Evolutionary conservation across 176 grass and related monocot species (phyloP).

Genomic region (Musa schizocarpa): DNA sequence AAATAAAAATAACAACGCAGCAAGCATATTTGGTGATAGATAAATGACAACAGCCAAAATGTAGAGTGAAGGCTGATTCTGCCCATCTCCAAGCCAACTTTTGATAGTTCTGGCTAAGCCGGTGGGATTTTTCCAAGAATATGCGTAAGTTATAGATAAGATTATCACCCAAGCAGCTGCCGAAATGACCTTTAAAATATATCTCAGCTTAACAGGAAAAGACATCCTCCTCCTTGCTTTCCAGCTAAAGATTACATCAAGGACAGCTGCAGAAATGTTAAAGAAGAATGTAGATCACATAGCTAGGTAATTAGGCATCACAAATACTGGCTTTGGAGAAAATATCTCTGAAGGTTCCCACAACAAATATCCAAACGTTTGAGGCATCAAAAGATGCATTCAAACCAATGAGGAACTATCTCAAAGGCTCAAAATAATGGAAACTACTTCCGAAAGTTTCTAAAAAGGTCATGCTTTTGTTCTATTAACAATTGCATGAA

Average conservation of each 20-base stretch:
- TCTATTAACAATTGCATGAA: background rate
- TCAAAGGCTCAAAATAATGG: too few species aligned
- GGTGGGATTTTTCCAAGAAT: slow-evolving; percentile 64
- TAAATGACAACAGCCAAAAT: slow-evolving; percentile 76
- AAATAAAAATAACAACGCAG: slow-evolving; percentile 59
- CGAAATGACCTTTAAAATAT: slow-evolving; percentile 72
- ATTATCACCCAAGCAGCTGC: slow-evolving; percentile 87
- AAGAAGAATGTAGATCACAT: background rate
- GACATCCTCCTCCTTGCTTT: slow-evolving; percentile 98
- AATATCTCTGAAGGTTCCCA: background rate
- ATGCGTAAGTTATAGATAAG: slow-evolving; percentile 82
- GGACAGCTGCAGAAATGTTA: slow-evolving; percentile 45
- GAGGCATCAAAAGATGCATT: background rate
- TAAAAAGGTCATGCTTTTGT: background rate
- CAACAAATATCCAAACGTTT: background rate
- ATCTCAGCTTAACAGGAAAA: slow-evolving; percentile 73
- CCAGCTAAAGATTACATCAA: slow-evolving; percentile 79
- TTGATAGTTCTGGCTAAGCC: slow-evolving; percentile 82
- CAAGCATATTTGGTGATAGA: slow-evolving; percentile 62
- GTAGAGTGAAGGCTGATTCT: slow-evolving; percentile 61
- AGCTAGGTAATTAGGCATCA: background rate
- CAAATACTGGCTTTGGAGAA: background rate
- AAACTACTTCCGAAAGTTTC: too few species aligned
- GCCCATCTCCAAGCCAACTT: slow-evolving; percentile 81
- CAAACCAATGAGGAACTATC: background rate